Base-by-base conservation (phyloP, 2,329 filamentous ascomycete genomes). In the Botrytis galanthina region DNA sequence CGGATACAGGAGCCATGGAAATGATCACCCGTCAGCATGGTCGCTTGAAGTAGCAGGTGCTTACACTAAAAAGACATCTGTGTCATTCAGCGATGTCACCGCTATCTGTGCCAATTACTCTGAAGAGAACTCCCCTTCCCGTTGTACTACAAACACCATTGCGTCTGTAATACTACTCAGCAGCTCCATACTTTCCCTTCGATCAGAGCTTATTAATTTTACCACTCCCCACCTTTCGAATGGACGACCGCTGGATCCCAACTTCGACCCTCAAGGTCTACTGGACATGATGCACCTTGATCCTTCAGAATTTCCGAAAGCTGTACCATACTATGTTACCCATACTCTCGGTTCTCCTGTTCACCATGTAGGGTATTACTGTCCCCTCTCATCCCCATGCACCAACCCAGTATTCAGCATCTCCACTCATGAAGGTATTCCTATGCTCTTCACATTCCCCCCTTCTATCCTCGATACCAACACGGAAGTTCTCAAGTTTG, bases 341-440 rank as follows among this genome's bases (percentile, higher is more conserved):
- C 12, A 54, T 18, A 42, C 16, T 4, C n/a, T 72, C 10, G n/a
- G 22, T 42, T 59, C 16, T 22, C 16, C 44, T 32, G 37, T 68
- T 6, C 48, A 68, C 6, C 70, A 72, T 26, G 35, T 68, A 66
- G 61, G 61, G 4, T 68, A 59, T 48, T 42, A 60, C 22, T 68
- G 37, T 9, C n/a, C 29, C 29, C 3, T 35, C 3, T 60, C 20
- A 9, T 35, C 37, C 18, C n/a, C 35, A 12, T 46, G 61, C 48
- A 60, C 35, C 48, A 66, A 29, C 10, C 61, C 39, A 37, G 9
- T 48, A 32, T 72, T 68, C 70, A 60, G 39, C 29, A 44, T 68
- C 26, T 54, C 22, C 8, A 46, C 39, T 4, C 29, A 37, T 16
- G 16, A 42, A 42, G 48, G 4, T 14, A 60, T 67, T 35, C 22